Percentiles rank a stretch among this genome's conserved stretches.
Evolutionary conservation across 176 grass and related monocot species (phyloP).

Genomic region (Aegilops speltoides): DNA sequence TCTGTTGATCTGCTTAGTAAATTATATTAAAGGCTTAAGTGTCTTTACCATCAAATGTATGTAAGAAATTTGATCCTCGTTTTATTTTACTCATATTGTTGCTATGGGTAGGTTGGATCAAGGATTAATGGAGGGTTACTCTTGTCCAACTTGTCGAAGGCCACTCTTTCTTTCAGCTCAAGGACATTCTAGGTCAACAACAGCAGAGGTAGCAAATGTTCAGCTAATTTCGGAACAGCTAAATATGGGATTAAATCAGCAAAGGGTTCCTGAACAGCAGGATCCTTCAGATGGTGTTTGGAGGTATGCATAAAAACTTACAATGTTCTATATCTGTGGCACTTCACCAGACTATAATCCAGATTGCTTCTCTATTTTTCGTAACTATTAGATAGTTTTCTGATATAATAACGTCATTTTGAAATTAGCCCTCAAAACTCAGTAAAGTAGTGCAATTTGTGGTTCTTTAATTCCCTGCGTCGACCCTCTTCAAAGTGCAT

Average conservation of each 20-base stretch:
- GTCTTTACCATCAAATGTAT: constrained; percentile 28
- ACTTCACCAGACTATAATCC: neutral
- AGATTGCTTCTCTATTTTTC: neutral
- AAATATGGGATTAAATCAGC: constrained; percentile 64
- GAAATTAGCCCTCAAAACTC: neutral
- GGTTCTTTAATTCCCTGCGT: neutral
- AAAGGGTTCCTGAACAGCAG: constrained; percentile 56
- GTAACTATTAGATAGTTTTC: neutral
- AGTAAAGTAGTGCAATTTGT: neutral
- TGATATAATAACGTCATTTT: neutral
- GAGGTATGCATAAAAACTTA: constrained; percentile 55
- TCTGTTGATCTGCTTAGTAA: constrained; percentile 16
- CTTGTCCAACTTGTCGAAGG: constrained; percentile 95
- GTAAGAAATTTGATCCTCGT: neutral
- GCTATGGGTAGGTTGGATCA: constrained; percentile 86
- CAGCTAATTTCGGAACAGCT: constrained; percentile 70
- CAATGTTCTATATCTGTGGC: neutral
- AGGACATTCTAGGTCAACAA: constrained; percentile 47
- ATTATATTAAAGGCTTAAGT: neutral
- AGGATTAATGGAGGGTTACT: constrained; percentile 86
- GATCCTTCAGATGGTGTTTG: constrained; percentile 76
- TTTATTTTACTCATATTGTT: constrained; percentile 19
- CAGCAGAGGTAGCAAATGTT: constrained; percentile 39
- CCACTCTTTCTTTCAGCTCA: constrained; percentile 66
- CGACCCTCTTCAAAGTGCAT: neutral